Evolutionary conservation across 202 grass and related monocot genomes (phyloP).

Genomic region (Zoysia matrella): DNA sequence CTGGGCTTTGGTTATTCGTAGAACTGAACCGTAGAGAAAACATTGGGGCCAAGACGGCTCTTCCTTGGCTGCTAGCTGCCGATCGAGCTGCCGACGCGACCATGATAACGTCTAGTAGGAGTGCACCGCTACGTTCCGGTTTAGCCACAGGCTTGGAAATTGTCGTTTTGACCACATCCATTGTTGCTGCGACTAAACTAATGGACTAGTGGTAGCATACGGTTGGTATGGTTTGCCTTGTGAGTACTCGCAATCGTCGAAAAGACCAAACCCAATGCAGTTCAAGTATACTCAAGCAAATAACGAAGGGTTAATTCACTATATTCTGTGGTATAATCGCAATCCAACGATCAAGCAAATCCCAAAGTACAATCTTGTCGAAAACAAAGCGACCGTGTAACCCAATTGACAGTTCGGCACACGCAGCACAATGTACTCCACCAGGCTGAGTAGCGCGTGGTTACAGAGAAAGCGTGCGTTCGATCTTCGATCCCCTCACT

Average conservation of each 20-base stretch:
- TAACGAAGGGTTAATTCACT: too few species aligned
- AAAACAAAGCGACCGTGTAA: neutral
- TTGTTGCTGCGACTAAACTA: neutral
- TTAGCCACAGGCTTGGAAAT: neutral
- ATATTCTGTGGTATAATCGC: constrained; percentile 12
- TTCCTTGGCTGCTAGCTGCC: neutral
- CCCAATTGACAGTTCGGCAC: neutral
- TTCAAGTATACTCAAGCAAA: too few species aligned
- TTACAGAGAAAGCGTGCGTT: neutral
- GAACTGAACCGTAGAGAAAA: neutral
- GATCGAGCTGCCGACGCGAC: constrained; percentile 32
- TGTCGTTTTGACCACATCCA: constrained; percentile 13
- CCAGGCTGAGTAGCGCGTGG: too few species aligned
- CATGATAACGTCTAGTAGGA: neutral
- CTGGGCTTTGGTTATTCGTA: neutral
- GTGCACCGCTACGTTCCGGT: neutral
- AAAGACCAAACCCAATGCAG: too few species aligned
- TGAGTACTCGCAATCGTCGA: too few species aligned
- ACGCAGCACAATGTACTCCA: neutral
- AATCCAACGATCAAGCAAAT: constrained; percentile 35
- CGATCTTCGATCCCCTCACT: neutral
- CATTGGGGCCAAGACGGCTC: neutral
- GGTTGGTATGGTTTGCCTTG: neutral
- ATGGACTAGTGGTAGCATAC: neutral
- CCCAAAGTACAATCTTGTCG: constrained; percentile 3